Percentiles rank a stretch among this genome's conserved stretches.
Evolutionary conservation across 2,329 filamentous ascomycete genomes (phyloP).

Genomic region (Penicillium sp.): DNA sequence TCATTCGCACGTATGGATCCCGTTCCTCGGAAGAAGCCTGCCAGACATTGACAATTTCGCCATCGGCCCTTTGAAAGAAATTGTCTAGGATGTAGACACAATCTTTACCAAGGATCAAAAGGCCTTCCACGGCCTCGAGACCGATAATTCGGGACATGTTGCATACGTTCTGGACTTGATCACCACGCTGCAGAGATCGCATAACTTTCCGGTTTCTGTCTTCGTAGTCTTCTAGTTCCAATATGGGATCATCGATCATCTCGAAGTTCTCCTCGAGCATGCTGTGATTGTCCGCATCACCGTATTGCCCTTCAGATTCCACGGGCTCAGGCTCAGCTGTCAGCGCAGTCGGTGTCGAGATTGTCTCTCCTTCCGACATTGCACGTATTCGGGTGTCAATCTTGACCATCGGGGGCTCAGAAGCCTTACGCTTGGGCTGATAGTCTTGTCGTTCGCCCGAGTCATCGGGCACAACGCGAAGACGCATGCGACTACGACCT

Average conservation of each 20-base stretch:
- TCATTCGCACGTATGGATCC: conserved; percentile 92
- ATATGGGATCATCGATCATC: conserved; percentile 87
- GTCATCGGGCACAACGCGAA: conserved; percentile 78
- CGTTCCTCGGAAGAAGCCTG: conserved; percentile 89
- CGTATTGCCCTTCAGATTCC: conserved; percentile 32
- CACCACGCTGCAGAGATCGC: conserved; percentile 84
- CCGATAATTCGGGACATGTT: conserved; percentile 94
- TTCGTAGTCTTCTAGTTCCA: conserved; percentile 80
- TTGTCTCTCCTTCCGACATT: conserved; percentile 43
- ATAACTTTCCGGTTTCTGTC: conserved; percentile 98
- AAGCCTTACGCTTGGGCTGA: conserved; percentile 76
- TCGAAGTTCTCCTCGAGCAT: conserved; percentile 87
- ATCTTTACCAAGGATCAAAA: conserved; percentile 89
- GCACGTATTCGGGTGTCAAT: conserved; percentile 47
- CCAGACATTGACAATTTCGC: conserved; percentile 95
- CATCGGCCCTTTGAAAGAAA: conserved; percentile 90
- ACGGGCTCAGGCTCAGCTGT: conserved; percentile 33
- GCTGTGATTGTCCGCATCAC: conserved; percentile 37
- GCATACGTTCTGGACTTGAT: conserved; percentile 88
- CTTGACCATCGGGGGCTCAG: conserved; percentile 49
- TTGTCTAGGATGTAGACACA: conserved; percentile 93
- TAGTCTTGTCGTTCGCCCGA: conserved; percentile 68
- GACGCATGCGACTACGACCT: conserved; percentile 89
- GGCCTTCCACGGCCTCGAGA: conserved; percentile 87
- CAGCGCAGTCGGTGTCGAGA: conserved; percentile 36